Percentiles rank a stretch among this genome's conserved stretches.
Conservation (phyloP, 805 yeast species). For the Tetrapisispora taiwanensis region DNA sequence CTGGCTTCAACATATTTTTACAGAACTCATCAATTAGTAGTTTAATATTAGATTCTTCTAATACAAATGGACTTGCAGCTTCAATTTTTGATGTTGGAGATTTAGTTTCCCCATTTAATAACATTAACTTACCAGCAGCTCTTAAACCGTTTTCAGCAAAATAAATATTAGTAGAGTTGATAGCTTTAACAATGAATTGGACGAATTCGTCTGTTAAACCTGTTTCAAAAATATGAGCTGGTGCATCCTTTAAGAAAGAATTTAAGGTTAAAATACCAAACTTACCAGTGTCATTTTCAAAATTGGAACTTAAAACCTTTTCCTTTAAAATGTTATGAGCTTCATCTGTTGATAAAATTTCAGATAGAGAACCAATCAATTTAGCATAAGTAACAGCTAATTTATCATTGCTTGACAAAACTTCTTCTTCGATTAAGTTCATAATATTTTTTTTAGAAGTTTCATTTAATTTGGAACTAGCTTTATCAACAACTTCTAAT, state of each 20-base stretch:
- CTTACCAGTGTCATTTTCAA: conserved; percentile 37
- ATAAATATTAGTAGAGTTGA: conserved; percentile 34
- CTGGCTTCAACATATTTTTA: conserved; percentile 41
- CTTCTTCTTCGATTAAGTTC: conserved; percentile 64
- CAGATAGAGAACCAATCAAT: conserved; percentile 67
- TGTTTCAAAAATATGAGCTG: conserved; percentile 47
- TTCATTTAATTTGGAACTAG: conserved; percentile 71
- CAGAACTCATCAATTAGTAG: conserved; percentile 44
- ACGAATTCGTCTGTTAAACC: conserved; percentile 43
- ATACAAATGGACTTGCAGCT: conserved; percentile 27
- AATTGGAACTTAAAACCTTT: conserved; percentile 44
- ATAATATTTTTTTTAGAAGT: conserved; percentile 58
- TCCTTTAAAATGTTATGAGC: conserved; percentile 47
- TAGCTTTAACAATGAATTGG: conserved; percentile 38
- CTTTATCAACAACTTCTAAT: conserved; percentile 67
- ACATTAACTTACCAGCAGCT: conserved; percentile 72
- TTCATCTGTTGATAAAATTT: conserved; percentile 53
- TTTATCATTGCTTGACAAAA: conserved; percentile 45
- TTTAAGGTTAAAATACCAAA: conserved; percentile 67
- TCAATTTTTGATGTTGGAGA: conserved; percentile 29
- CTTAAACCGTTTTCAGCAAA: conserved; percentile 66
- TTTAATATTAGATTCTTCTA: conserved; percentile 34
- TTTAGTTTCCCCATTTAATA: conserved; percentile 38
- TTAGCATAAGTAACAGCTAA: conserved; percentile 68
- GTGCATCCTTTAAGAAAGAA: conserved; percentile 71